Conservation (phyloP, 2,329 filamentous ascomycete species). For the Aspergillus arachidicola region DNA sequence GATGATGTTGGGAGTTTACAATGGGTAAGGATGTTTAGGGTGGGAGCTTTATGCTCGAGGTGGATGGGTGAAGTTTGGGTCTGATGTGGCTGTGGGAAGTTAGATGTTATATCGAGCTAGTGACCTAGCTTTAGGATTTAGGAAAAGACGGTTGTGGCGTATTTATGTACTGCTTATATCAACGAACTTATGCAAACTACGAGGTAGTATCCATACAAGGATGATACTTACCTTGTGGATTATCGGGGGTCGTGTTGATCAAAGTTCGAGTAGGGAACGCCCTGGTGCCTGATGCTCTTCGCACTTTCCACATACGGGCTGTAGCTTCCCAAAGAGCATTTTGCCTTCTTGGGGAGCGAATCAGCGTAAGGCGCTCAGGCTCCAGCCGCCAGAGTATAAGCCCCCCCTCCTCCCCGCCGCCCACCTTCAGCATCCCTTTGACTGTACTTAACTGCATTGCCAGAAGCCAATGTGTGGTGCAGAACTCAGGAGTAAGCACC, state of each 20-base stretch:
- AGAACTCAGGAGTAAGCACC: too few relatives aligned
- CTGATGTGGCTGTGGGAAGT: not conserved
- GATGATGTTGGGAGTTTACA: too few relatives aligned
- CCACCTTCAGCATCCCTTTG: not conserved
- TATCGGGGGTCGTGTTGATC: not conserved
- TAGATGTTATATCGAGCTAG: not conserved
- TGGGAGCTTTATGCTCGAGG: too few relatives aligned
- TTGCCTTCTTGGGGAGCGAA: not conserved
- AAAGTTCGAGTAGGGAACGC: not conserved
- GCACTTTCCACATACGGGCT: too few relatives aligned
- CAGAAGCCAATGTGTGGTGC: not conserved
- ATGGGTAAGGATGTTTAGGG: too few relatives aligned
- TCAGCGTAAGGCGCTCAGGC: too few relatives aligned
- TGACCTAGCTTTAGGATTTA: not conserved
- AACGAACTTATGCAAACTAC: not conserved
- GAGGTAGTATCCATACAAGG: not conserved
- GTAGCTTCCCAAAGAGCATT: not conserved
- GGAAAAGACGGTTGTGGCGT: not conserved
- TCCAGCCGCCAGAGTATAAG: too few relatives aligned
- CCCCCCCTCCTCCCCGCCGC: too few relatives aligned
- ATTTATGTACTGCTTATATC: not conserved
- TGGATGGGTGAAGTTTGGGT: not conserved
- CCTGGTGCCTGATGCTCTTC: not conserved
- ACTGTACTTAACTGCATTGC: not conserved
- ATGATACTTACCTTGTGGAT: not conserved